These are phyloP conservation scores for Colletotrichum tofieldiae DNA, from an alignment of 2,329 filamentous ascomycete species.

Conservation along the genomic window DNA sequence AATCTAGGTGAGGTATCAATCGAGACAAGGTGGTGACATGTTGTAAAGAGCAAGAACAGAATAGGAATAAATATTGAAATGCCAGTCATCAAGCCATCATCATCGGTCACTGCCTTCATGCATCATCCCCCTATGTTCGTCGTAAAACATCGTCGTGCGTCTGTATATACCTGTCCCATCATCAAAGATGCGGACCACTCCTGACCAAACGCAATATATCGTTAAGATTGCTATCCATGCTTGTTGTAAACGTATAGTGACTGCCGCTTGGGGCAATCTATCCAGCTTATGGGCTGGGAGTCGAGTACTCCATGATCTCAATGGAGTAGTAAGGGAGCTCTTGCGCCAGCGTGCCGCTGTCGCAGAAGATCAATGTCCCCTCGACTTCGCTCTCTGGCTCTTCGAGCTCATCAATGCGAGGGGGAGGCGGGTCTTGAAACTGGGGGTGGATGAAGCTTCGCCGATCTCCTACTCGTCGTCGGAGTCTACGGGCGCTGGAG, in stretches of 20 bases:
- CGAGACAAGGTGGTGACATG: not conserved
- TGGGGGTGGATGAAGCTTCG: conserved; percentile 59
- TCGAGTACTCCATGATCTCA: conserved; percentile 63
- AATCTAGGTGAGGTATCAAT: conserved; percentile 26
- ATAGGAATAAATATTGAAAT: not conserved
- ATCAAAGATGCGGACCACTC: conserved; percentile 8
- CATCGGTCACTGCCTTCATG: conserved; percentile 7
- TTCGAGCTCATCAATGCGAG: conserved; percentile 68
- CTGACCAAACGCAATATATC: conserved; percentile 17
- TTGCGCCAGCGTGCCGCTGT: conserved; percentile 57
- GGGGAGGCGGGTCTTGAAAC: conserved; percentile 65
- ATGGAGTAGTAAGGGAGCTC: conserved; percentile 67
- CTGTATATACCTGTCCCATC: not conserved
- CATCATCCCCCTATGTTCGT: conserved; percentile 9
- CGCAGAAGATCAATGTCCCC: conserved; percentile 45
- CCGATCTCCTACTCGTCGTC: conserved; percentile 62
- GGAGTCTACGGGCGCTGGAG: conserved; percentile 64
- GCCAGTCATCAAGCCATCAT: conserved; percentile 19
- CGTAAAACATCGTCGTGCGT: conserved; percentile 9
- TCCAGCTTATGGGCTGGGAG: conserved; percentile 30
- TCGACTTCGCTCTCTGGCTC: conserved; percentile 64
- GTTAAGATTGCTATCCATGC: conserved; percentile 2
- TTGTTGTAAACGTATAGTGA: conserved; percentile 23
- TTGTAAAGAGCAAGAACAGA: not conserved
- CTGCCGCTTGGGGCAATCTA: not conserved